Evolutionary conservation across 371 early-diverging fungal species (phyloP).

Genomic region (Mucor irregularis): DNA sequence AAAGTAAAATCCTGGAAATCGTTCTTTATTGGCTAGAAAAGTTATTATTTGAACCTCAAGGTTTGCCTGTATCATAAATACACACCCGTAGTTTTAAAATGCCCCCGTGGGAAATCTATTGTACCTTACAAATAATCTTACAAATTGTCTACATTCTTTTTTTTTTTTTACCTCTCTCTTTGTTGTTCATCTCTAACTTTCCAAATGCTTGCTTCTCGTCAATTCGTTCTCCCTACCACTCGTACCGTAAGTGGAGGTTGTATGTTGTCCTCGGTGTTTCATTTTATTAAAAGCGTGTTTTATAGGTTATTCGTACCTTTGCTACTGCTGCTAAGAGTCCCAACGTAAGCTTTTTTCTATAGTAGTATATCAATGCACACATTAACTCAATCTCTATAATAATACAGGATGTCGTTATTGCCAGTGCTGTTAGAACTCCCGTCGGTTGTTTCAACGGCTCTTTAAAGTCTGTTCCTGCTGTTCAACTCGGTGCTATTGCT

Average conservation of each 20-base stretch:
- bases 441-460: conserved; percentile 76
- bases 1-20: conserved; percentile 46
- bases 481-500: conserved; percentile 74
- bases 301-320: conserved; percentile 34
- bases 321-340: conserved; percentile 35
- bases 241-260: conserved; percentile 1
- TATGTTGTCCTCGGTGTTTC: background rate
- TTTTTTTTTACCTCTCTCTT: background rate
- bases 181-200: background rate
- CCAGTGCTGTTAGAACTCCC: conserved; percentile 69
- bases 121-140: conserved; percentile 4
- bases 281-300: background rate
- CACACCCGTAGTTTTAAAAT: too few relatives aligned
- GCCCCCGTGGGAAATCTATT: background rate
- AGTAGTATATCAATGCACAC: background rate
- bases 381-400: background rate
- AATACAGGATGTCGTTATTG: conserved; percentile 57
- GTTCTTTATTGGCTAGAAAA: conserved; percentile 53
- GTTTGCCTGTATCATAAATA: conserved; percentile 34
- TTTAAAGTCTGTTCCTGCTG: conserved; percentile 63
- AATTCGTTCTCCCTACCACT: conserved; percentile 19
- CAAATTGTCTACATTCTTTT: background rate
- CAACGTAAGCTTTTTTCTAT: conserved; percentile 26
- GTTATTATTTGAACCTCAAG: conserved; percentile 46
- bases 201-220: conserved; percentile 31